Base-by-base conservation (phyloP, 139 green algal genomes). In the Chlamydomonas eustigma region DNA sequence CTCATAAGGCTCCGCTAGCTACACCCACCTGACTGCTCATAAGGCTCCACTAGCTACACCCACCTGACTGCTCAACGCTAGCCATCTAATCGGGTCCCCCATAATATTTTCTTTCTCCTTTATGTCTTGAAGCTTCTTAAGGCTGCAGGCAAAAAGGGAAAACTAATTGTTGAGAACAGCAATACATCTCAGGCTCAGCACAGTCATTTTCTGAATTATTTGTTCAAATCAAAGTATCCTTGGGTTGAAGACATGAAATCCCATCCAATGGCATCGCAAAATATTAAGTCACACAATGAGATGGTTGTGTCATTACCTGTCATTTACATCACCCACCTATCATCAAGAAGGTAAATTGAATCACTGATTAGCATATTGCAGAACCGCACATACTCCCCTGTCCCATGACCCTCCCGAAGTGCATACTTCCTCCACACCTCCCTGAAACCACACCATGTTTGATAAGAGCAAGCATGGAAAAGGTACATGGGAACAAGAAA, bases 311-410 rank as follows among this genome's bases (percentile, higher is more conserved):
- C n/a, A n/a, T n/a, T n/a, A n/a, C n/a, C n/a, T n/a, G n/a, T n/a
- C n/a, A n/a, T n/a, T n/a, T n/a, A n/a, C n/a, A n/a, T n/a, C n/a
- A 58, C 44, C 44, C 44, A 58, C 44, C 44, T 67, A 51, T 97
- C 93, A 58, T 98, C 93, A 51, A 99, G 89, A 63, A 98, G 90
- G 87, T 91, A 92, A 28, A 89, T 93, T 35, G 76, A 80, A 79
- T 99, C 95, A 76, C 95, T 98, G 70, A 98, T 85, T 51, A 99
- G 86, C 87, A 97, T 92, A 87, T 94, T 94, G 52, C 90, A 78
- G 75, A 98, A 98, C 30, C 85, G 78, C 37, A 94, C 78, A 80
- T 95, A 94, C 22, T 79, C 67, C 24, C 82, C 70, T 32, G 66
- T 31, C 76, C 75, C 69, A 63, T 32, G 51, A 44, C 71, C 76